Percentiles rank a stretch among this genome's conserved stretches.
These are phyloP conservation scores for Aspergillus felis DNA, from an alignment of 2,329 filamentous ascomycete genomes.

Conservation along the genomic window DNA sequence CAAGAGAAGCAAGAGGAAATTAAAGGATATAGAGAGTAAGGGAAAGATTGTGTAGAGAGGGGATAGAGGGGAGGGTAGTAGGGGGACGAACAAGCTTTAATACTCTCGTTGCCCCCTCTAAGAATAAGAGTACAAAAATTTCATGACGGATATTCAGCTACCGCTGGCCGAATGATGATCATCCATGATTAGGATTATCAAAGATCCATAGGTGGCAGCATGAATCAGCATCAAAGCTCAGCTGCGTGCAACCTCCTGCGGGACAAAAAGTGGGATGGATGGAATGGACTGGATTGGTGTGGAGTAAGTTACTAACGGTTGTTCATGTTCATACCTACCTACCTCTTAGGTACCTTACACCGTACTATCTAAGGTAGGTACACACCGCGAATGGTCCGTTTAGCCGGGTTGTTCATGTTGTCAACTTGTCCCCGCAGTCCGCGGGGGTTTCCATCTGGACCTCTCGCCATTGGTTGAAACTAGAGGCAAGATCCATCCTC, in stretches of 20 bases:
- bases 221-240: not conserved
- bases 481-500: not conserved
- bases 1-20: not conserved
- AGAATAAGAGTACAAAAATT: constrained; percentile 4
- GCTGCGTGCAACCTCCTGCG: constrained; percentile 5
- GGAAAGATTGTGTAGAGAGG: constrained; percentile 5
- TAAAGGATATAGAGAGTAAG: constrained; percentile 3
- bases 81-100: constrained; percentile 15
- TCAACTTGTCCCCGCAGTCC: not conserved
- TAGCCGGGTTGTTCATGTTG: not conserved
- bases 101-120: constrained; percentile 16
- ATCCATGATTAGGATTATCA: not conserved
- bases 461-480: not conserved
- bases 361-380: not conserved
- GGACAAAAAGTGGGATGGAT: not conserved
- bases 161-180: not conserved
- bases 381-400: not conserved
- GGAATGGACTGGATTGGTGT: not conserved
- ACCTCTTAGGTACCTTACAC: not conserved
- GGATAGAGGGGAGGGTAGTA: constrained; percentile 10
- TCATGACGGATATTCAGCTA: not conserved
- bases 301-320: not conserved
- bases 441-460: not conserved
- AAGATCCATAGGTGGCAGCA: not conserved
- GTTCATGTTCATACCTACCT: too few relatives aligned